phyloP scores from a whole-genome alignment of 75 land plant species.

The Cryptomeria japonica region DNA sequence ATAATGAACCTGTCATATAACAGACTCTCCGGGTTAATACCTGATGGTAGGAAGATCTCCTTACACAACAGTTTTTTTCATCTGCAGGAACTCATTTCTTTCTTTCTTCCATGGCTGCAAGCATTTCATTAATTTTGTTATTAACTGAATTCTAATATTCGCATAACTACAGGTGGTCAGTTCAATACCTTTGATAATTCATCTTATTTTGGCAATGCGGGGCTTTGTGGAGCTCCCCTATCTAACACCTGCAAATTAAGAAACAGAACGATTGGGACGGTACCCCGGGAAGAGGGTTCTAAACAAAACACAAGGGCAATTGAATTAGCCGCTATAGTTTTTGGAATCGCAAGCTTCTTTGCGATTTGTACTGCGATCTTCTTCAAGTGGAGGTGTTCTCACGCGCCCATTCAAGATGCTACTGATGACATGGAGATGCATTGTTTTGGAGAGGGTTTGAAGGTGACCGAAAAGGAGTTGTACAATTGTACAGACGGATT shows the following conservation, averaged over 20 bases:
- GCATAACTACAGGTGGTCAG: constrained; percentile 21
- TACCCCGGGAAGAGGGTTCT: neutral
- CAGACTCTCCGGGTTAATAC: constrained; percentile 54
- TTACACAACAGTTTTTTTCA: neutral
- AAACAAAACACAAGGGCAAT: neutral
- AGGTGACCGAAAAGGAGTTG: constrained; percentile 32
- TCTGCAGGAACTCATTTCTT: neutral
- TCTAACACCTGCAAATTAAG: constrained; percentile 15
- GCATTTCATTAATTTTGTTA: too few relatives aligned
- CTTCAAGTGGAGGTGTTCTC: neutral
- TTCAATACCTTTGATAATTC: constrained; percentile 18
- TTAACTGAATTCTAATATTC: constrained; percentile 14
- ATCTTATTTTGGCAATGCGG: constrained; percentile 32
- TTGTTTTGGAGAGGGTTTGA: neutral
- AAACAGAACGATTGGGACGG: neutral
- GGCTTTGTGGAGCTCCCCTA: constrained; percentile 52
- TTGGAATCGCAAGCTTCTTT: neutral
- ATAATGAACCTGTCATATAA: constrained; percentile 64
- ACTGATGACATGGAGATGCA: neutral
- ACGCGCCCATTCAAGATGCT: constrained; percentile 11
- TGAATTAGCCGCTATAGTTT: neutral
- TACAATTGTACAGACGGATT: constrained; percentile 45
- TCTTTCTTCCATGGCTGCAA: neutral
- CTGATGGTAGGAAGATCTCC: neutral
- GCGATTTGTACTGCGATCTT: constrained; percentile 7